These are phyloP conservation scores for Ilyonectria mors-panacis DNA, from an alignment of 2,329 filamentous ascomycete species.

Conservation along the genomic window DNA sequence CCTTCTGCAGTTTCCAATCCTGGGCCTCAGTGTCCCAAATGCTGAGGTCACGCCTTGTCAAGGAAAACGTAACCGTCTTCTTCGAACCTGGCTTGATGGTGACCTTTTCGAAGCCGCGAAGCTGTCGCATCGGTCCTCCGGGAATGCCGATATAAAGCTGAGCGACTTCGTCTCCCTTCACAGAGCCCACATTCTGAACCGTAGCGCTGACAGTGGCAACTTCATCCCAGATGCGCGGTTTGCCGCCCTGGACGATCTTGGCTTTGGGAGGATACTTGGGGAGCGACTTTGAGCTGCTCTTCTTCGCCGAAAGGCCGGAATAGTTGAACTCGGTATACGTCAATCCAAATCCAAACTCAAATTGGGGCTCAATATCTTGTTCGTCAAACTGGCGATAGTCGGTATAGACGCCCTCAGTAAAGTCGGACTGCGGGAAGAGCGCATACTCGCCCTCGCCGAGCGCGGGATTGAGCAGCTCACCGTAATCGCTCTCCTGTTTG, in stretches of 20 bases:
- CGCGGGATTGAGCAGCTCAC: neutral
- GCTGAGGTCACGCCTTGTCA: neutral
- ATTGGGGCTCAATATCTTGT: neutral
- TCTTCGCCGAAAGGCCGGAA: neutral
- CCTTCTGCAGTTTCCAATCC: neutral
- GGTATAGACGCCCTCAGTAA: neutral
- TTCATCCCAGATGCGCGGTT: neutral
- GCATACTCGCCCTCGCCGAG: neutral
- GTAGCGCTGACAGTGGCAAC: neutral
- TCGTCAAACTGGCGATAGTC: slow-evolving; percentile 10
- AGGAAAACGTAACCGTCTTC: neutral
- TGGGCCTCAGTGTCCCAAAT: neutral
- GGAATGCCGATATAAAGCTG: slow-evolving; percentile 11
- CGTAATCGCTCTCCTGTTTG: slow-evolving; percentile 9
- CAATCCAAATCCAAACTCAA: slow-evolving; percentile 7
- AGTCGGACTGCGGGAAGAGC: slow-evolving; percentile 4
- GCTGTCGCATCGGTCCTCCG: neutral
- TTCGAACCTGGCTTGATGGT: neutral
- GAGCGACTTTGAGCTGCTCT: neutral
- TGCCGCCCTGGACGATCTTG: neutral
- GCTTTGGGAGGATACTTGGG: neutral
- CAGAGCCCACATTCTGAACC: neutral
- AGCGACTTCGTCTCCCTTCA: neutral
- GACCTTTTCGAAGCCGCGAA: slow-evolving; percentile 1
- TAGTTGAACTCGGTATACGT: slow-evolving; percentile 6